Evolutionary conservation across 2,329 filamentous ascomycete genomes (phyloP).

Genomic region (Alternaria sp.): DNA sequence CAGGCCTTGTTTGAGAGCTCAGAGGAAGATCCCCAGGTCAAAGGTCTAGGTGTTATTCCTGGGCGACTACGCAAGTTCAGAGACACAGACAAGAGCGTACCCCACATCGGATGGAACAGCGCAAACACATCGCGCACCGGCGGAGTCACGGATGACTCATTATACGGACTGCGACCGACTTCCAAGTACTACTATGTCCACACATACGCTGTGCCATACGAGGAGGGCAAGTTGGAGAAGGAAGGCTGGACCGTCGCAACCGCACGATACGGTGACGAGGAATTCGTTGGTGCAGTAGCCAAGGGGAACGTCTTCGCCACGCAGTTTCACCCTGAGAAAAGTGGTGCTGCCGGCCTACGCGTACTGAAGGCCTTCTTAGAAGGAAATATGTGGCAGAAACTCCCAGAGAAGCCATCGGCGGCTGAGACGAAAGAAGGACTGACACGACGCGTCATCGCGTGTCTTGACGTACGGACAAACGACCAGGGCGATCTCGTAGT

Average conservation of each 20-base stretch:
- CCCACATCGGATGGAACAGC: slow-evolving; percentile 98
- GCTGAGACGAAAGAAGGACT: slow-evolving; percentile 68
- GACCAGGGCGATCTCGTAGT: slow-evolving; percentile 95
- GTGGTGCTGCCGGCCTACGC: slow-evolving; percentile 84
- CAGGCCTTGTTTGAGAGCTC: slow-evolving; percentile 91
- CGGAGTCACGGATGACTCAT: slow-evolving; percentile 57
- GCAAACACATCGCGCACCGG: slow-evolving; percentile 68
- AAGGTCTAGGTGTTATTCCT: slow-evolving; percentile 79
- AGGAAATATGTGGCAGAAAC: slow-evolving; percentile 66
- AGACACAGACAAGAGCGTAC: slow-evolving; percentile 83
- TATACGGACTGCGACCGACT: slow-evolving; percentile 79
- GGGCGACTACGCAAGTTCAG: slow-evolving; percentile 78
- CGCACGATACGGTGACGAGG: slow-evolving; percentile 84
- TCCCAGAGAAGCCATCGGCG: slow-evolving; percentile 53
- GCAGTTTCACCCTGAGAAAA: slow-evolving; percentile 98
- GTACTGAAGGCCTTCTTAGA: slow-evolving; percentile 86
- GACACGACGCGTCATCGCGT: slow-evolving; percentile 93
- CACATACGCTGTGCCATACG: slow-evolving; percentile 86
- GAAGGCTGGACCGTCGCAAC: slow-evolving; percentile 94
- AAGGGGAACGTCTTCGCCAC: slow-evolving; percentile 87
- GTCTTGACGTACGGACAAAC: slow-evolving; percentile 93
- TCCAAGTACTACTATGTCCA: slow-evolving; percentile 99
- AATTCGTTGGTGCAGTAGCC: slow-evolving; percentile 89
- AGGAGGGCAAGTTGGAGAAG: slow-evolving; percentile 74
- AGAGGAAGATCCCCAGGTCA: slow-evolving; percentile 74